A percentile compares a stretch with the other conserved stretches of the same genome.
Evolutionary conservation across 805 yeast species (phyloP).

Genomic region (Schwanniomyces yamadae): DNA sequence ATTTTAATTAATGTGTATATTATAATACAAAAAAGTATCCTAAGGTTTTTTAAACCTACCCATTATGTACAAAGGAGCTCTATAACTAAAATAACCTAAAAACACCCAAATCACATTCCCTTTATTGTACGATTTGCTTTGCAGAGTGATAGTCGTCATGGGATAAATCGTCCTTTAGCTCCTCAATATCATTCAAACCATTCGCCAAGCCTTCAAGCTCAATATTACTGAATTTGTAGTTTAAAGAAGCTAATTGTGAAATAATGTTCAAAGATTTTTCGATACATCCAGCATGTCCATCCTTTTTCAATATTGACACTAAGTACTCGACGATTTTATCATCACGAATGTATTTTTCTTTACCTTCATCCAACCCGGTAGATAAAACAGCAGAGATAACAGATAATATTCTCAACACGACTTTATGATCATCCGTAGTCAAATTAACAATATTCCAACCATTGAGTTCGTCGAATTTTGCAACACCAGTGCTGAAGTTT

Average conservation of each 20-base stretch:
- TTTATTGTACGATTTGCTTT: no score
- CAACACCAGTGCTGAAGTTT: conserved; percentile 59
- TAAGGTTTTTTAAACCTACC: no score
- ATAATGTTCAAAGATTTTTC: conserved; percentile 59
- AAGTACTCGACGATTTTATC: conserved; percentile 34
- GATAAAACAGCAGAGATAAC: conserved; percentile 59
- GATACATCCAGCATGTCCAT: conserved; percentile 46
- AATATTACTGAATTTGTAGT: conserved; percentile 44
- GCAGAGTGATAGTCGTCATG: conserved; percentile 58
- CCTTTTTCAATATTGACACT: conserved; percentile 27
- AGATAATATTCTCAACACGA: conserved; percentile 55
- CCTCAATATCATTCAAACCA: conserved; percentile 39
- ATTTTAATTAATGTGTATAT: no score
- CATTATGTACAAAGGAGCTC: no score
- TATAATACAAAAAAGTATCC: no score
- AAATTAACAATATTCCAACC: conserved; percentile 63
- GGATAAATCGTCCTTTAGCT: conserved; percentile 48
- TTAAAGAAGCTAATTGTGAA: conserved; percentile 40
- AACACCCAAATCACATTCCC: no score
- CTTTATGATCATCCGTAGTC: conserved; percentile 33
- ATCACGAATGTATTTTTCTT: conserved; percentile 37
- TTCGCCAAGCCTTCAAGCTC: conserved; percentile 39
- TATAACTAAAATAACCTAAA: no score
- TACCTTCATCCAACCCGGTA: conserved; percentile 45
- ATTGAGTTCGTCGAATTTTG: conserved; percentile 49